phyloP scores from a whole-genome alignment of 2,329 filamentous ascomycete species.

The Sporothrix curviconia region DNA sequence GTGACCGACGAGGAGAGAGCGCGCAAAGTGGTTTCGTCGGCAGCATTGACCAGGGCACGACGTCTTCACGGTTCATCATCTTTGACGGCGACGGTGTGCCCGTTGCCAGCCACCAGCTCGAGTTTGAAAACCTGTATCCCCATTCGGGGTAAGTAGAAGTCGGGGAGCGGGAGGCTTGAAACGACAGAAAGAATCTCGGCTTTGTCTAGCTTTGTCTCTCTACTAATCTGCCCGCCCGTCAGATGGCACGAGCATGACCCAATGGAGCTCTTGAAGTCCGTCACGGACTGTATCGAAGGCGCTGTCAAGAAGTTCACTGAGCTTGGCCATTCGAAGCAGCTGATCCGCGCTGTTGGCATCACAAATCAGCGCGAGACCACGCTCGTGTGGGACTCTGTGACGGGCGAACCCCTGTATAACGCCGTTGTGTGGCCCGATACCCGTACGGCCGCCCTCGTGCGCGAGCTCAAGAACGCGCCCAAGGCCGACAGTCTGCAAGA shows the following conservation, averaged over 20 bases:
- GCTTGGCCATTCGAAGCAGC: conserved; percentile 58
- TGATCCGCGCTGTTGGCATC: conserved; percentile 74
- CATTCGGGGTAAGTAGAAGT: conserved; percentile 69
- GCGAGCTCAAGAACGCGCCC: conserved; percentile 62
- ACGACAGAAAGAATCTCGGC: too few relatives aligned
- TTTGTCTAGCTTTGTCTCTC: background rate
- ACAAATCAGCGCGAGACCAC: conserved; percentile 89
- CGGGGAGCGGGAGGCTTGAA: too few relatives aligned
- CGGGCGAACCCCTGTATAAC: conserved; percentile 73
- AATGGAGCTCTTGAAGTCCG: conserved; percentile 65
- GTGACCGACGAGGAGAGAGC: conserved; percentile 28
- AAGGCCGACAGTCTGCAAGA: conserved; percentile 63
- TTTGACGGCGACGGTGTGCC: conserved; percentile 75
- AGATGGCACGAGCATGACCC: conserved; percentile 92
- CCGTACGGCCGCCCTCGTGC: conserved; percentile 63
- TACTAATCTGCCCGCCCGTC: background rate
- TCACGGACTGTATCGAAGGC: conserved; percentile 68
- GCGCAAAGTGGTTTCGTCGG: conserved; percentile 64
- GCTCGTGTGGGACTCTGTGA: conserved; percentile 74
- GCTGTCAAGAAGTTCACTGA: conserved; percentile 68
- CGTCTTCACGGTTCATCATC: conserved; percentile 82
- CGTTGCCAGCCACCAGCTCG: conserved; percentile 76
- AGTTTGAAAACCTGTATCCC: conserved; percentile 79
- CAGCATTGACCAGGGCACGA: conserved; percentile 86
- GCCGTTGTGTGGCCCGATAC: conserved; percentile 91